These are phyloP conservation scores for Lentinula novae-zelandiae DNA, from an alignment of 1,284 basidiomycete species.

Conservation along the genomic window DNA sequence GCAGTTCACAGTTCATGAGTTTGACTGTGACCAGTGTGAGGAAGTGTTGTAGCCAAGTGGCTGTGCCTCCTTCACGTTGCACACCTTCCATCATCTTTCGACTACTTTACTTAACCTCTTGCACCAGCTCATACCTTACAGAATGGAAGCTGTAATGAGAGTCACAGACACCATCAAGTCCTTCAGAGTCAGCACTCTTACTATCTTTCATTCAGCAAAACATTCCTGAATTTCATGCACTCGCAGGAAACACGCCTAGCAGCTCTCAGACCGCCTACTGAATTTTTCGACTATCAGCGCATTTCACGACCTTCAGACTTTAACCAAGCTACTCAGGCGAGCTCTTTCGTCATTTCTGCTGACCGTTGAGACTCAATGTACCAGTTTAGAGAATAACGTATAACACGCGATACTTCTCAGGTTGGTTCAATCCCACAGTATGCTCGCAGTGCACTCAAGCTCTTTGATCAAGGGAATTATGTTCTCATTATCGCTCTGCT, in stretches of 20 bases:
- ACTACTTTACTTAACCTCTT: not conserved
- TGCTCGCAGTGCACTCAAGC: not conserved
- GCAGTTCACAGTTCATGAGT: not conserved
- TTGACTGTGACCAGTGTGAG: not conserved
- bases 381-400: constrained; percentile 79
- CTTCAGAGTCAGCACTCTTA: constrained; percentile 49
- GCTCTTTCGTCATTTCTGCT: constrained; percentile 23
- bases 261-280: constrained; percentile 71
- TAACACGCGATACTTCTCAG: constrained; percentile 92
- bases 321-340: constrained; percentile 65
- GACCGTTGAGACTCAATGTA: not conserved
- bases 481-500: constrained; percentile 78
- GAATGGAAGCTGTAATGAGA: constrained; percentile 61
- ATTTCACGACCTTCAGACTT: constrained; percentile 79
- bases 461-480: constrained; percentile 71
- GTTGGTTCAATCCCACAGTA: constrained; percentile 27
- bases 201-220: not conserved
- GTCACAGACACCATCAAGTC: constrained; percentile 67
- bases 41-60: too few relatives aligned
- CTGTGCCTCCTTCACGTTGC: not conserved
- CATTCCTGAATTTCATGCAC: not conserved
- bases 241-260: constrained; percentile 79
- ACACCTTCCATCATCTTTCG: not conserved
- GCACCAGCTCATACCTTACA: constrained; percentile 1
- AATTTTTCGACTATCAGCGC: constrained; percentile 90